These are phyloP conservation scores for Ustilago cynodontis DNA, from an alignment of 1,284 basidiomycete species.

Conservation along the genomic window DNA sequence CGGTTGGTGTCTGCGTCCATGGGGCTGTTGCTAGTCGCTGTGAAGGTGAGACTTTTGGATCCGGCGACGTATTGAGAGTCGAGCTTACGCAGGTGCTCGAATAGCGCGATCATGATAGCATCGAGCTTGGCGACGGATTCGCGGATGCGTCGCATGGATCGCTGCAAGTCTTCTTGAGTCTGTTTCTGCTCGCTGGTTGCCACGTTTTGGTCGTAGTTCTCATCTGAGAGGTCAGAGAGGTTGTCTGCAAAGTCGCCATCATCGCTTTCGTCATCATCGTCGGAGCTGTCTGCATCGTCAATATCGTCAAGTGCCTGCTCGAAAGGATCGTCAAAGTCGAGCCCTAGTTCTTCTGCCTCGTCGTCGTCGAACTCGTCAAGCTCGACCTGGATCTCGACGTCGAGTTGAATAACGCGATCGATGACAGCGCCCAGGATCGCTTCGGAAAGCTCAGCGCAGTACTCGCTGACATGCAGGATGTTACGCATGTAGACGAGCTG, in stretches of 20 bases:
- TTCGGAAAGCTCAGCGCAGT: slow-evolving; percentile 89
- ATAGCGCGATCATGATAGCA: slow-evolving; percentile 83
- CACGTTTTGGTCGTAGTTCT: slow-evolving; percentile 72
- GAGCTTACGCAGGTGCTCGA: slow-evolving; percentile 80
- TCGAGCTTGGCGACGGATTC: slow-evolving; percentile 92
- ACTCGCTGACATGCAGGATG: slow-evolving; percentile 83
- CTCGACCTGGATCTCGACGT: slow-evolving; percentile 97
- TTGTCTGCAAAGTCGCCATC: slow-evolving; percentile 54
- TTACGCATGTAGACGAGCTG: slow-evolving; percentile 95
- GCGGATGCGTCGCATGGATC: slow-evolving; percentile 73
- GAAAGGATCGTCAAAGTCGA: slow-evolving; percentile 80
- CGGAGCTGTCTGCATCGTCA: slow-evolving; percentile 72
- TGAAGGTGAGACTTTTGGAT: slow-evolving; percentile 28
- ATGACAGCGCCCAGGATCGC: slow-evolving; percentile 86
- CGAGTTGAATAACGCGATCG: slow-evolving; percentile 92
- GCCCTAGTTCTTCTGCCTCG: slow-evolving; percentile 60
- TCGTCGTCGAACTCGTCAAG: slow-evolving; percentile 85
- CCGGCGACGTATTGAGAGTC: slow-evolving; percentile 49
- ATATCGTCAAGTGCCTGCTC: slow-evolving; percentile 78
- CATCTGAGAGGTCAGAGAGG: slow-evolving; percentile 74
- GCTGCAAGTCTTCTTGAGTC: slow-evolving; percentile 47
- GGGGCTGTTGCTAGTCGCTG: slow-evolving; percentile 24
- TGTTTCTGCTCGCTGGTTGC: slow-evolving; percentile 38
- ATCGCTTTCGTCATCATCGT: slow-evolving; percentile 72
- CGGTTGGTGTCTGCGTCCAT: slow-evolving; percentile 52